Conservation (phyloP, 257 asterid species). For the Solanum peruvianum region DNA sequence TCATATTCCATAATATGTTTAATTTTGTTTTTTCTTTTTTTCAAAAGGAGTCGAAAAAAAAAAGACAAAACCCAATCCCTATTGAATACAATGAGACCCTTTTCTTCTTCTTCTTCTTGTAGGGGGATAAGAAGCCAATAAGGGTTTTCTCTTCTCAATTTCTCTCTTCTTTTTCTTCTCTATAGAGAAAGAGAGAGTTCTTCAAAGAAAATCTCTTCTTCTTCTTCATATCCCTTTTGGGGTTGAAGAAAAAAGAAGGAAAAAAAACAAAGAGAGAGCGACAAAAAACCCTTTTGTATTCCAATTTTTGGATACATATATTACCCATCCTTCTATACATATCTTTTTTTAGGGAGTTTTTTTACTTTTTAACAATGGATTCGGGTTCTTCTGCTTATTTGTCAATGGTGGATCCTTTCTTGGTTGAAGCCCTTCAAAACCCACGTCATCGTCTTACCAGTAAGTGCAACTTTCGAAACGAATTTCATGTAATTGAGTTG, state of each 20-base stretch:
- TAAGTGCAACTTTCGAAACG: constrained; percentile 11
- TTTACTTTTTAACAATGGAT: constrained; percentile 18
- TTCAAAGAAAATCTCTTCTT: neutral
- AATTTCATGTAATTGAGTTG: neutral
- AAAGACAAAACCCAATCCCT: neutral
- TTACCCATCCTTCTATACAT: neutral
- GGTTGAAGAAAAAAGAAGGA: constrained; percentile 3
- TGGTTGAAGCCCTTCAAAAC: constrained; percentile 96
- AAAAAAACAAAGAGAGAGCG: no score
- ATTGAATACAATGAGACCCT: neutral
- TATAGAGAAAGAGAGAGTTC: neutral
- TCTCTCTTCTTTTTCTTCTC: neutral
- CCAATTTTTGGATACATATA: neutral
- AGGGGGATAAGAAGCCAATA: constrained; percentile 3
- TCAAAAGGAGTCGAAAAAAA: neutral
- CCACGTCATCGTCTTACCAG: constrained; percentile 97
- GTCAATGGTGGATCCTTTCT: constrained; percentile 81
- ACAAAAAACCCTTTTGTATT: neutral
- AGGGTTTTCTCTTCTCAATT: neutral
- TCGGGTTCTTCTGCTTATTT: constrained; percentile 24
- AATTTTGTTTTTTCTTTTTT: neutral
- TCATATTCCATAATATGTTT: neutral
- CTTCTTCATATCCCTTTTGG: constrained; percentile 5
- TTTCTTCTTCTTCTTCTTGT: neutral
- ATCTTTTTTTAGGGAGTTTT: neutral